Percentiles rank a stretch among this genome's conserved stretches.
phyloP scores from a whole-genome alignment of 352 stramenopile species.

The Globisporangium okanoganense region DNA sequence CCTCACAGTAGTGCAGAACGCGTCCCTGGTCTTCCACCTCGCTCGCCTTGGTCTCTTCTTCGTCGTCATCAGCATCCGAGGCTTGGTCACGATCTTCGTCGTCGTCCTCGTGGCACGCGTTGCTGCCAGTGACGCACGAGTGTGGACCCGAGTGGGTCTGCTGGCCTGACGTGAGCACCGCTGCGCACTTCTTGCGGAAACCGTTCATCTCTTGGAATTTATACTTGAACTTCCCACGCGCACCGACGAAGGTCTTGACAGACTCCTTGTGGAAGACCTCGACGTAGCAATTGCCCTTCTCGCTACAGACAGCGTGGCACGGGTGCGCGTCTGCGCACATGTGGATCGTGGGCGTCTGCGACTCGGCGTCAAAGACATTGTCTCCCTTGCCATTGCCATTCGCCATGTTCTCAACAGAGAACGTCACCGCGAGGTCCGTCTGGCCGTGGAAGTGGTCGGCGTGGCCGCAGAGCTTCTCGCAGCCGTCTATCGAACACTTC shows the following conservation, averaged over 20 bases:
- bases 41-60: conserved; percentile 10
- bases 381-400: conserved; percentile 22
- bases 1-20: conserved; percentile 63
- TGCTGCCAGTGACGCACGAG: conserved; percentile 28
- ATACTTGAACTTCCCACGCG: conserved; percentile 60
- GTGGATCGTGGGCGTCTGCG: conserved; percentile 42
- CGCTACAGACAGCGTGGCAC: conserved; percentile 49
- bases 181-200: conserved; percentile 52
- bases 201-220: conserved; percentile 83
- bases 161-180: conserved; percentile 33
- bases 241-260: conserved; percentile 58
- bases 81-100: conserved; percentile 11
- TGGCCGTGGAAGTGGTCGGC: conserved; percentile 72
- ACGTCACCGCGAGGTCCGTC: conserved; percentile 36
- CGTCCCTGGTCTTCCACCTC: not conserved
- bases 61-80: not conserved
- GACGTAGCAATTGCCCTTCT: conserved; percentile 62
- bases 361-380: conserved; percentile 35
- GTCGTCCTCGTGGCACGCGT: conserved; percentile 5
- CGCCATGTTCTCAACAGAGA: conserved; percentile 37
- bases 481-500: conserved; percentile 58
- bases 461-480: conserved; percentile 37
- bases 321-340: conserved; percentile 55
- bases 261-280: conserved; percentile 70
- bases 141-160: conserved; percentile 43